These are phyloP conservation scores for Diutina neorugosa DNA, from an alignment of 1,139 yeast species.

Conservation along the genomic window DNA sequence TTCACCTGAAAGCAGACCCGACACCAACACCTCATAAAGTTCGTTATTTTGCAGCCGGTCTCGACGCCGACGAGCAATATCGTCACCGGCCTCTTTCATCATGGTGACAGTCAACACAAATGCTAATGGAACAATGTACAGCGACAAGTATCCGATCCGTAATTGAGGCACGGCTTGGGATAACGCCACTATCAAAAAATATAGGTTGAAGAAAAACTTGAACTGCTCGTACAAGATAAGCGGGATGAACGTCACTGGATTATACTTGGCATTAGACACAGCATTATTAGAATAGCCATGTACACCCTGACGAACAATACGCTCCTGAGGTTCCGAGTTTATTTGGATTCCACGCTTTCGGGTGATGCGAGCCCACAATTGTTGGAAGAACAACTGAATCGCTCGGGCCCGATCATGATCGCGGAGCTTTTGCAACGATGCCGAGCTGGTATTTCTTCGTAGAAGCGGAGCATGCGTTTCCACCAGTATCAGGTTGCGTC, in stretches of 20 bases:
- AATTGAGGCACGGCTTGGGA: conserved; percentile 89
- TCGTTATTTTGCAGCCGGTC: conserved; percentile 86
- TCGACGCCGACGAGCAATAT: conserved; percentile 77
- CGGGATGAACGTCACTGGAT: conserved; percentile 80
- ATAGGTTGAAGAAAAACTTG: conserved; percentile 89
- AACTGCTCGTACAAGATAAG: conserved; percentile 87
- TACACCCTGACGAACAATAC: neutral
- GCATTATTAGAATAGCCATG: conserved; percentile 57
- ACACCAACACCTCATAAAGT: conserved; percentile 55
- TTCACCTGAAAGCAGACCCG: conserved; percentile 19
- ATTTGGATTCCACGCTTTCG: conserved; percentile 4
- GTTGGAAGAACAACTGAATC: neutral
- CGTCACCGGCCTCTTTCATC: conserved; percentile 94
- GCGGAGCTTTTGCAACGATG: neutral
- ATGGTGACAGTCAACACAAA: conserved; percentile 88
- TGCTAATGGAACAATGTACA: conserved; percentile 87
- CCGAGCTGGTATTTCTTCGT: conserved; percentile 12
- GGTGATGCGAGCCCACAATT: neutral
- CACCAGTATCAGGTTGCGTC: conserved; percentile 16
- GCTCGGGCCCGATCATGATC: neutral
- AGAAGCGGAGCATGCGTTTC: conserved; percentile 6
- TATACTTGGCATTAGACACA: conserved; percentile 88
- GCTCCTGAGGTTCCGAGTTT: conserved; percentile 11
- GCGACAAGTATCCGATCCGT: conserved; percentile 85
- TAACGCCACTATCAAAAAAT: conserved; percentile 83